phyloP scores from a whole-genome alignment of 139 green algal species.

The Coelastrella sp. region DNA sequence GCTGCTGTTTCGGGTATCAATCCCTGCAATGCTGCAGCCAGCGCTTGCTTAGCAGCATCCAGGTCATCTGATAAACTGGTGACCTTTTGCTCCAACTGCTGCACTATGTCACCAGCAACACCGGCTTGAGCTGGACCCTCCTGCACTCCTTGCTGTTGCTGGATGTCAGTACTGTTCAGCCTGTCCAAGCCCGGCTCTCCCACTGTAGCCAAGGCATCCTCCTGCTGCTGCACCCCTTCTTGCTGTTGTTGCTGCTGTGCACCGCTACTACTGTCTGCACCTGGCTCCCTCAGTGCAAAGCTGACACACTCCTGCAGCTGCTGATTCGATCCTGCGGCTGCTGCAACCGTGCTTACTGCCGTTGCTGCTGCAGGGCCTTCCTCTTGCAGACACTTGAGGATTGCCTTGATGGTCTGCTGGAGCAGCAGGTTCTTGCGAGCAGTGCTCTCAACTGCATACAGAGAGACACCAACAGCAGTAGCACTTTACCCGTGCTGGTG shows the following conservation, averaged over 20 bases:
- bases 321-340: background rate
- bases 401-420: constrained; percentile 74
- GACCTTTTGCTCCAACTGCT: constrained; percentile 4
- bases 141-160: too few species aligned
- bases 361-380: constrained; percentile 10
- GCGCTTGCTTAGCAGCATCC: constrained; percentile 26
- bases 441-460: constrained; percentile 42
- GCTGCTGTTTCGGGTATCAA: constrained; percentile 9
- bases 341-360: background rate
- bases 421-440: constrained; percentile 64
- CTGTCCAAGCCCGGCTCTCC: too few species aligned
- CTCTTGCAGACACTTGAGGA: constrained; percentile 58
- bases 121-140: background rate
- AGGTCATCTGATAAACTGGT: constrained; percentile 17
- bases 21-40: constrained; percentile 20
- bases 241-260: constrained; percentile 23
- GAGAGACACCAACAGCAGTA: background rate
- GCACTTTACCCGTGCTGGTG: too few species aligned
- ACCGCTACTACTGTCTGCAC: background rate
- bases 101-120: constrained; percentile 26
- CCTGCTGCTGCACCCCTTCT: too few species aligned
- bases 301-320: constrained; percentile 9
- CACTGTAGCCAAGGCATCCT: too few species aligned
- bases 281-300: background rate
- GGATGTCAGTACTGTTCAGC: too few species aligned